Evolutionary conservation across 1,284 basidiomycete genomes (phyloP).

Genomic region (Leccinum pachyderme): DNA sequence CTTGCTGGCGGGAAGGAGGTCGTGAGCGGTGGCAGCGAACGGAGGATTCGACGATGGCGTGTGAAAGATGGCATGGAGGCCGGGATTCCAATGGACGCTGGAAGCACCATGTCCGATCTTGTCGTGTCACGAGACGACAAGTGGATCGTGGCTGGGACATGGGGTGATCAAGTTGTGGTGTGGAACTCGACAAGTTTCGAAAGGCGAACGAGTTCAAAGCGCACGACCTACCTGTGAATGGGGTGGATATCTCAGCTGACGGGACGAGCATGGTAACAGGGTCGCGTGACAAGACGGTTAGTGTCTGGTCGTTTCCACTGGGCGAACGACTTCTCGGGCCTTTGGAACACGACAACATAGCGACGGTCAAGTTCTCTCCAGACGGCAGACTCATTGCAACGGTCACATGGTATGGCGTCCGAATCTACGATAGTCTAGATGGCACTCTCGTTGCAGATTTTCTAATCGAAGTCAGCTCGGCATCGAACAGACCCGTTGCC

Average conservation of each 20-base stretch:
- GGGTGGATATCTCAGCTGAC: not conserved
- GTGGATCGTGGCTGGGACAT: not conserved
- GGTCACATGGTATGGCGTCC: not conserved
- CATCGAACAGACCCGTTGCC: not conserved
- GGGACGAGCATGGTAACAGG: not conserved
- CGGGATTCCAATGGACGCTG: not conserved
- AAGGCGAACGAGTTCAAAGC: not conserved
- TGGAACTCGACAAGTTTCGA: not conserved
- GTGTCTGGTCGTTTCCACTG: not conserved
- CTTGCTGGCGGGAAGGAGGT: not conserved
- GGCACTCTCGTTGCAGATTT: not conserved
- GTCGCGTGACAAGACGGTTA: not conserved
- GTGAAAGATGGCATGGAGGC: not conserved
- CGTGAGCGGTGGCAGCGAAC: not conserved
- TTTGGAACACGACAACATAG: not conserved
- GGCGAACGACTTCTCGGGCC: not conserved
- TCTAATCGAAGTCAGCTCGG: not conserved
- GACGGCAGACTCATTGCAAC: not conserved
- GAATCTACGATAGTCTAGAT: not conserved
- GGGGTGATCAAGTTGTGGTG: not conserved
- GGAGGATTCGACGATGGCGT: not conserved
- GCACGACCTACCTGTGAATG: not conserved
- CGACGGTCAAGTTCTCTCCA: not conserved
- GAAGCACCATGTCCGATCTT: not conserved
- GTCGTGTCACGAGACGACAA: not conserved